Base-by-base conservation (phyloP, 768 basidiomycete genomes). In the Podaxis sp. region DNA sequence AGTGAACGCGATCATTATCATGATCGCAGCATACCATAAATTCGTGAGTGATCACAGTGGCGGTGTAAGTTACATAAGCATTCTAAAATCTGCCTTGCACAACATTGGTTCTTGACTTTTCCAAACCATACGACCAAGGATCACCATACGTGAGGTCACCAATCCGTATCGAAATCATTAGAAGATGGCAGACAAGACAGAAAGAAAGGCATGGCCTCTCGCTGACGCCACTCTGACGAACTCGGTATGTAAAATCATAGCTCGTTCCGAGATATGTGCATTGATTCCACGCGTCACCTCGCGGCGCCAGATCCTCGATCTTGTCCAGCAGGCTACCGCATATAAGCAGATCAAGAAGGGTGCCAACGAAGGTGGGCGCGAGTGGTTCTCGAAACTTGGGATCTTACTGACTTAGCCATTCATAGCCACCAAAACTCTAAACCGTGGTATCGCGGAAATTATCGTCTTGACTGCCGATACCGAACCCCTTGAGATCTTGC, bases 281-380 rank as follows among this genome's bases (percentile, higher is more conserved):
- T 57, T 52, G n/a, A 40, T 30, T 13, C 38, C 33, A 17, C 39
- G 19, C 15, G n/a, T 51, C n/a, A 48, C 13, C 36, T 58, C 24
- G 26, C 38, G 28, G 5, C 9, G 49, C 39, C 69, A 96, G 95
- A 97, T 99, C 71, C 84, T 99, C 59, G 96, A 99, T 72, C 83
- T 99, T 62, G 91, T 97, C 36, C 94, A 97, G 74, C 93, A 96
- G 77, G 96, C 96, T 46, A 82, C 86, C n/a, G 90, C 95, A 76
- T 97, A 96, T 82, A 98, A 98, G 79, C 96, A 98, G 76, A 80
- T 98, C 53, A 99, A 98, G 81, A 98, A 98, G 80, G 96, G 97
- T 65, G 97, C 97, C 48, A 99, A 99, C 77, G 97, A 99, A 86
- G 92, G 93, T 92, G 54, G 39, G 82, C n/a, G 28, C 38, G 19